Conservation (phyloP, 345 rosid species). For the Hibiscus tridactylites region DNA sequence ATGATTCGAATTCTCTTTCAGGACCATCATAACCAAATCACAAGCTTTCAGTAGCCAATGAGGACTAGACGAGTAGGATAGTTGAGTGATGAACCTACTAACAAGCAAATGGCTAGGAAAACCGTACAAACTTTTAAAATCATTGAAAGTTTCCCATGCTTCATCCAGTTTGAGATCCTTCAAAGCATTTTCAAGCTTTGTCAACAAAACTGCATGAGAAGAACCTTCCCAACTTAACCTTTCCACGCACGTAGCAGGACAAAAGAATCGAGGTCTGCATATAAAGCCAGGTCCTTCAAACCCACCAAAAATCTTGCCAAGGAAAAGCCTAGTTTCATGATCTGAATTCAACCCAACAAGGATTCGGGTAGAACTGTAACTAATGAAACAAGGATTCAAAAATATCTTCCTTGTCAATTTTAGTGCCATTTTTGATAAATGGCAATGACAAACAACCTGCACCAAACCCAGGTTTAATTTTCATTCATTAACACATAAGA, state of each 20-base stretch:
- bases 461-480: not conserved
- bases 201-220: conserved; percentile 33
- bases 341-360: not conserved
- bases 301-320: not conserved
- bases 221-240: conserved; percentile 47
- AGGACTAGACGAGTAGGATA: conserved; percentile 57
- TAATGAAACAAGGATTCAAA: not conserved
- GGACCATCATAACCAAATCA: conserved; percentile 32
- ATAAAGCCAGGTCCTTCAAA: not conserved
- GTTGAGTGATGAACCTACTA: conserved; percentile 40
- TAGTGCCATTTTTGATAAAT: not conserved
- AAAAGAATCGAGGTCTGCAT: conserved; percentile 2
- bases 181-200: conserved; percentile 55
- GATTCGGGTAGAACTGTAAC: not conserved
- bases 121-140: conserved; percentile 53
- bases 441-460: conserved; percentile 4
- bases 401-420: not conserved
- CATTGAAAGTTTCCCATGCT: conserved; percentile 63
- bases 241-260: not conserved
- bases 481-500: not conserved
- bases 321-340: not conserved
- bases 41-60: conserved; percentile 49
- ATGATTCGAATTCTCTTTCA: conserved; percentile 36
- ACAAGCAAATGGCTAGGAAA: conserved; percentile 32
- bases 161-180: conserved; percentile 36